Conservation (phyloP, 768 basidiomycete species). For the Tulasnella calospora region DNA sequence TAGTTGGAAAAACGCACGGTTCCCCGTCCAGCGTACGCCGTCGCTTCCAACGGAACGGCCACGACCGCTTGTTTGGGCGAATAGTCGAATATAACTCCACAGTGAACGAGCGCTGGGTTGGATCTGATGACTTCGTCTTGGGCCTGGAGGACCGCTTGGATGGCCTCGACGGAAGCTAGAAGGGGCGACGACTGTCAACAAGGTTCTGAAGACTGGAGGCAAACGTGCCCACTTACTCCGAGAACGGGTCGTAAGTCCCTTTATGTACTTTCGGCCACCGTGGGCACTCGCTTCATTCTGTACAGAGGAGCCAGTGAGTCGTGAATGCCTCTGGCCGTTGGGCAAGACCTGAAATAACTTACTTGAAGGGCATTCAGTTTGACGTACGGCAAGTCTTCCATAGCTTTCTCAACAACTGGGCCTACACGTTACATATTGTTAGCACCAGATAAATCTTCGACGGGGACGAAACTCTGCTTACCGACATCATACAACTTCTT, state of each 20-base stretch:
- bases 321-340: neutral
- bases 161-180: neutral
- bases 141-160: neutral
- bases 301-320: neutral
- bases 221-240: neutral
- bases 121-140: neutral
- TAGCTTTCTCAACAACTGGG: neutral
- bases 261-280: neutral
- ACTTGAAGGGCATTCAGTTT: constrained; percentile 17
- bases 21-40: neutral
- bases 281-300: neutral
- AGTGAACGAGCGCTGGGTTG: neutral
- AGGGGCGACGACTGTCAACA: neutral
- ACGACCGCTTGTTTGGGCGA: neutral
- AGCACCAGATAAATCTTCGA: neutral
- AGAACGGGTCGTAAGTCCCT: neutral
- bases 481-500: constrained; percentile 17
- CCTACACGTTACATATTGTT: neutral
- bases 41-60: neutral
- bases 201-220: too few species aligned
- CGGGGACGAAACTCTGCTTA: neutral
- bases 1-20: neutral
- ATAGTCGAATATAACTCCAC: neutral
- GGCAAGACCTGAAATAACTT: neutral
- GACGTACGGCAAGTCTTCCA: neutral